A percentile compares a stretch with the other conserved stretches of the same genome.
These are phyloP conservation scores for Colletotrichum siamense DNA, from an alignment of 2,329 filamentous ascomycete species.

Conservation along the genomic window DNA sequence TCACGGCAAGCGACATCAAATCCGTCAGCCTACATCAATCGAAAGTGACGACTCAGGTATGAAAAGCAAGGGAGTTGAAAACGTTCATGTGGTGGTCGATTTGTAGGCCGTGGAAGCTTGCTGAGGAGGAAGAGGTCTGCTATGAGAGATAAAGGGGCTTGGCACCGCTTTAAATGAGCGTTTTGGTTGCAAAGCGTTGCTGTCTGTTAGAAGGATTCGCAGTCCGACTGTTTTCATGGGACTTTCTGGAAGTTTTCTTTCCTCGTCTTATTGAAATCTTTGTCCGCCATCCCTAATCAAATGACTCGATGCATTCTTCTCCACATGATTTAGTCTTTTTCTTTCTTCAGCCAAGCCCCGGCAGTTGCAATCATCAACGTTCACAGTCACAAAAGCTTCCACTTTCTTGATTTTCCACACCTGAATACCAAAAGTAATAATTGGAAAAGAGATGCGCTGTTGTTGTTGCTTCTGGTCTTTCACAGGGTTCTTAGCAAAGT, in stretches of 20 bases:
- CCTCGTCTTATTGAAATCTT: neutral
- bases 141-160: neutral
- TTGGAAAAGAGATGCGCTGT: neutral
- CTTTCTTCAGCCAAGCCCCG: neutral
- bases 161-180: neutral
- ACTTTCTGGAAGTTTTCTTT: neutral
- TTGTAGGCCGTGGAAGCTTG: neutral
- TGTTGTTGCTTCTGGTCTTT: neutral
- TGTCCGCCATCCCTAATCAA: neutral
- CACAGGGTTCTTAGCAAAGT: neutral
- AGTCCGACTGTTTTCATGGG: neutral
- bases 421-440: neutral
- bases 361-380: neutral
- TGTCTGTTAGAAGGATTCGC: neutral
- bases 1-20: neutral
- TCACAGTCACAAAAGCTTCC: neutral
- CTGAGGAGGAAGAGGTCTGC: neutral
- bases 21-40: neutral
- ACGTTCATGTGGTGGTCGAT: neutral
- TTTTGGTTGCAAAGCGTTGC: neutral
- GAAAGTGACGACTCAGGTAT: neutral
- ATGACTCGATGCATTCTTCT: neutral
- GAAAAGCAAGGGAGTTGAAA: neutral
- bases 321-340: neutral
- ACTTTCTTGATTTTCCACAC: neutral